Evolutionary conservation across 352 stramenopile species (phyloP).

Genomic region (Globisporangium nunn): DNA sequence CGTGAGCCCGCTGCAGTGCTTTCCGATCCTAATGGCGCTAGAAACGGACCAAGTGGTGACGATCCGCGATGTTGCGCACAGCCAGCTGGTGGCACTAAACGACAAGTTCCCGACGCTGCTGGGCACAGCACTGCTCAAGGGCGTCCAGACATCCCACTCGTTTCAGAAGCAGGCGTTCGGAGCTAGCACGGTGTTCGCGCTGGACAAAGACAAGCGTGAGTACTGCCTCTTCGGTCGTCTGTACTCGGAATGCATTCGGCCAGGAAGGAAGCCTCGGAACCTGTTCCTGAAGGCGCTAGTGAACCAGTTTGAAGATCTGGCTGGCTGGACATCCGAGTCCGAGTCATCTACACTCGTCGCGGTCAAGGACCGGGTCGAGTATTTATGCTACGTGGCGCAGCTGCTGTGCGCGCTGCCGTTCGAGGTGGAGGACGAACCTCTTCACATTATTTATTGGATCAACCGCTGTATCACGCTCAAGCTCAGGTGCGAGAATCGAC

Average conservation of each 20-base stretch:
- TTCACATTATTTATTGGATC: slow-evolving; percentile 86
- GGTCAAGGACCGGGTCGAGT: slow-evolving; percentile 34
- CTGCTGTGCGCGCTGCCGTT: slow-evolving; percentile 69
- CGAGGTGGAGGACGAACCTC: slow-evolving; percentile 73
- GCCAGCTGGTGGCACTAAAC: slow-evolving; percentile 50
- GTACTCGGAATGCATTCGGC: slow-evolving; percentile 58
- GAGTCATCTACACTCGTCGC: not conserved
- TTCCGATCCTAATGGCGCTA: slow-evolving; percentile 71
- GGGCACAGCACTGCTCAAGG: slow-evolving; percentile 44
- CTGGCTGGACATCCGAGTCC: slow-evolving; percentile 6
- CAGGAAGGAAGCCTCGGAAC: slow-evolving; percentile 28
- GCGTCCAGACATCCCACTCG: slow-evolving; percentile 51
- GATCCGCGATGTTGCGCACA: slow-evolving; percentile 63
- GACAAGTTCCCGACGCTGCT: slow-evolving; percentile 53
- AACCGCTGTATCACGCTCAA: slow-evolving; percentile 77
- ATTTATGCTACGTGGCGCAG: slow-evolving; percentile 69
- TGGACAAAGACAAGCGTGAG: slow-evolving; percentile 65
- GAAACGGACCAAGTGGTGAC: slow-evolving; percentile 63
- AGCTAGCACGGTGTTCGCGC: slow-evolving; percentile 31
- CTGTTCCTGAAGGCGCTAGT: slow-evolving; percentile 65
- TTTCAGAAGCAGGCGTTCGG: slow-evolving; percentile 65
- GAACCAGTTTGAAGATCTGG: slow-evolving; percentile 62
- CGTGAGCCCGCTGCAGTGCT: slow-evolving; percentile 67
- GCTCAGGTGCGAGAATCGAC: slow-evolving; percentile 44
- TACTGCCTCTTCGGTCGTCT: slow-evolving; percentile 68